Conservation (phyloP, 2,329 filamentous ascomycete genomes). For the Dactylella cylindrospora region DNA sequence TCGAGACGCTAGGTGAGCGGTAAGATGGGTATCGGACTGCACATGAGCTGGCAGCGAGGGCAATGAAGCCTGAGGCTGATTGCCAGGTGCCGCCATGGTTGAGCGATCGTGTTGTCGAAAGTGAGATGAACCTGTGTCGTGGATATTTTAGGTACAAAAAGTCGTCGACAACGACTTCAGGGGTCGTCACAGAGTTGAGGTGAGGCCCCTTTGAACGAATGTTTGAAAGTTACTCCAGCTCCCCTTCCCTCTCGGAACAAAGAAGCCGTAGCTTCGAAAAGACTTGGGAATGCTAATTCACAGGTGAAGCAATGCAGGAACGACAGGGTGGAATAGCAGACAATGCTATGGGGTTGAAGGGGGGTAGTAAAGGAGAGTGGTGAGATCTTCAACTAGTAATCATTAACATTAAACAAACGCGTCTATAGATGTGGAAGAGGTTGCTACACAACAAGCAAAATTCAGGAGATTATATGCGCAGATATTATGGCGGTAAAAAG, state of each 20-base stretch:
- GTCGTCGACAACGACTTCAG: slow-evolving; percentile 33
- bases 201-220: slow-evolving; percentile 25
- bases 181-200: slow-evolving; percentile 1
- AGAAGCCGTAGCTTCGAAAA: slow-evolving; percentile 1
- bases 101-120: slow-evolving; percentile 12
- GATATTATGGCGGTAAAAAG: not conserved
- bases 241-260: not conserved
- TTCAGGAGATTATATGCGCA: no score
- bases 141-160: slow-evolving; percentile 6
- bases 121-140: not conserved
- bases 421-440: no score
- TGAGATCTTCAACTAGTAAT: slow-evolving; percentile 39
- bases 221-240: slow-evolving; percentile 8
- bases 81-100: slow-evolving; percentile 54
- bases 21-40: slow-evolving; percentile 75
- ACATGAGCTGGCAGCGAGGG: slow-evolving; percentile 82
- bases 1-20: slow-evolving; percentile 78
- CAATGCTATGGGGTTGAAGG: not conserved
- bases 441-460: no score
- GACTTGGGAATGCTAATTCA: slow-evolving; percentile 9
- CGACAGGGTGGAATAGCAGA: not conserved
- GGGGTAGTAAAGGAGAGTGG: not conserved
- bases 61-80: slow-evolving; percentile 79
- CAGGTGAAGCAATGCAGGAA: not conserved
- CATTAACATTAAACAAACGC: slow-evolving; percentile 38